Evolutionary conservation across 148 eudicot species (phyloP).

Genomic region (Cornus controversa): DNA sequence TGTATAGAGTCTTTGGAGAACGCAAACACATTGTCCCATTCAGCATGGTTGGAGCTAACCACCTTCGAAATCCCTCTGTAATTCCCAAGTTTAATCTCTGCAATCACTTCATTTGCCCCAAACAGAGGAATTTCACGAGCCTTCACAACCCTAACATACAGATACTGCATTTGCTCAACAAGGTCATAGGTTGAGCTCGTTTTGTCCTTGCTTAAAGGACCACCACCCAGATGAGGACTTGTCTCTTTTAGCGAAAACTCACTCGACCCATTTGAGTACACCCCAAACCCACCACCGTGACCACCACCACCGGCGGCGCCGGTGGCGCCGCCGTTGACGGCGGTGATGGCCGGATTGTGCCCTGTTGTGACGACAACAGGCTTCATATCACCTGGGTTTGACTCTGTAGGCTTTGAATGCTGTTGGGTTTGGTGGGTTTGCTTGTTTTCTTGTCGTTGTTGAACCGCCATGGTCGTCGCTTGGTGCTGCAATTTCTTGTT

Average conservation of each 20-base stretch:
- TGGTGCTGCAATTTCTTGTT: conserved; percentile 58
- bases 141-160: conserved; percentile 81
- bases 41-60: conserved; percentile 47
- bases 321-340: conserved; percentile 9
- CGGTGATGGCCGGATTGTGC: conserved; percentile 34
- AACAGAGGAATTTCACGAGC: conserved; percentile 52
- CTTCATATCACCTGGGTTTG: conserved; percentile 50
- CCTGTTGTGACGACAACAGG: conserved; percentile 72
- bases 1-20: conserved; percentile 84
- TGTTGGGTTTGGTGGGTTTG: conserved; percentile 29
- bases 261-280: conserved; percentile 36
- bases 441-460: conserved; percentile 41
- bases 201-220: conserved; percentile 56
- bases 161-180: conserved; percentile 93
- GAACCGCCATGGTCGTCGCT: conserved; percentile 30
- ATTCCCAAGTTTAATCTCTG: conserved; percentile 88
- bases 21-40: conserved; percentile 92
- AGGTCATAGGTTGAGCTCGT: conserved; percentile 85
- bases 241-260: conserved; percentile 85
- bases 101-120: conserved; percentile 54
- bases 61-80: conserved; percentile 78
- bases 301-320: conserved; percentile 23
- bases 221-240: conserved; percentile 79
- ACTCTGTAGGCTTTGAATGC: conserved; percentile 33
- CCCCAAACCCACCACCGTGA: conserved; percentile 39